Evolutionary conservation across 1,139 yeast species (phyloP).

Genomic region (Pneumocystis wakefieldiae): DNA sequence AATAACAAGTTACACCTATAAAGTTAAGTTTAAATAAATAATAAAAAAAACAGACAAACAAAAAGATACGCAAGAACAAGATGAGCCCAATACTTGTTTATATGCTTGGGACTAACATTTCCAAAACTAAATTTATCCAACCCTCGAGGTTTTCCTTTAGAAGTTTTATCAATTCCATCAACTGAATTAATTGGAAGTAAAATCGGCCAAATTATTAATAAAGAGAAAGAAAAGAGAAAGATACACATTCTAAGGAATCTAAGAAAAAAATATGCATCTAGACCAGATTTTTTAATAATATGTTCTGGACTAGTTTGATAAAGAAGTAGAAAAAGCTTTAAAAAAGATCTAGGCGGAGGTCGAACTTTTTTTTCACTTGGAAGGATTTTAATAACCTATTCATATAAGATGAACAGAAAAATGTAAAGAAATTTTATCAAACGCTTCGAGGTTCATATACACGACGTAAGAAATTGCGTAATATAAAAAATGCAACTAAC

Average conservation of each 20-base stretch:
- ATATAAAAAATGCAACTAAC: neutral
- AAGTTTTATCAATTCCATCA: constrained; percentile 36
- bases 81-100: constrained; percentile 67
- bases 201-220: constrained; percentile 56
- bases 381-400: neutral
- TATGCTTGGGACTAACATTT: constrained; percentile 46
- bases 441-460: constrained; percentile 1
- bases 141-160: constrained; percentile 48
- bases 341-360: neutral
- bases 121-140: constrained; percentile 67
- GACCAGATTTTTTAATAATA: constrained; percentile 61
- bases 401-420: neutral
- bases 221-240: constrained; percentile 45
- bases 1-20: constrained; percentile 40
- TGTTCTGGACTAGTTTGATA: constrained; percentile 35
- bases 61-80: constrained; percentile 67
- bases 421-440: neutral
- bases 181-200: constrained; percentile 56
- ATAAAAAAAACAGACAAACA: constrained; percentile 28
- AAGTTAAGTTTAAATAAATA: neutral
- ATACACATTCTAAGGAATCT: constrained; percentile 58
- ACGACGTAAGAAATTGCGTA: neutral
- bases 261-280: constrained; percentile 68
- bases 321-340: neutral
- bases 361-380: neutral